A percentile compares a stretch with the other conserved stretches of the same genome.
These are phyloP conservation scores for Cubamyces lactineus DNA, from an alignment of 768 basidiomycete species.

Conservation along the genomic window DNA sequence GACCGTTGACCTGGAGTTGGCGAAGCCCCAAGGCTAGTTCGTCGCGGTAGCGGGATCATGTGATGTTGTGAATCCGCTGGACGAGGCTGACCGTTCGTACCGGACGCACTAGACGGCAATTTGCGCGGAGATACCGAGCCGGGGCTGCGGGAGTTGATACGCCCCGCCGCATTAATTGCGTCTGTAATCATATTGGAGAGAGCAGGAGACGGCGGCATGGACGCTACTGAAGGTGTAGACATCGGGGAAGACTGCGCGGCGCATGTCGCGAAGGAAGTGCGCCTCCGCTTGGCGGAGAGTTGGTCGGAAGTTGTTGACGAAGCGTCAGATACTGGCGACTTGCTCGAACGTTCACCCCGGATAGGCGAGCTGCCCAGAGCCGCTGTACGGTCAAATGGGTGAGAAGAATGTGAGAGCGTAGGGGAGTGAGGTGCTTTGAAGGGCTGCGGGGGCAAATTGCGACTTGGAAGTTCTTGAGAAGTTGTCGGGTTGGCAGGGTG, in stretches of 20 bases:
- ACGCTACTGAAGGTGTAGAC: constrained; percentile 9
- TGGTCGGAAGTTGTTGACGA: background rate
- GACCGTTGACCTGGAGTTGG: background rate
- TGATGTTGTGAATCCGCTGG: too few relatives aligned
- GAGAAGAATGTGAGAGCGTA: too few relatives aligned
- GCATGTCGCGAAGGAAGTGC: constrained; percentile 18
- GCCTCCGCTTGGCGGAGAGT: constrained; percentile 8
- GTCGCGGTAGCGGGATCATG: constrained; percentile 1
- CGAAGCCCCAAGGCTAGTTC: constrained; percentile 3
- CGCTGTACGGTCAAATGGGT: background rate
- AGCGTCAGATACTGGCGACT: background rate
- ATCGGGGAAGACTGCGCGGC: constrained; percentile 23
- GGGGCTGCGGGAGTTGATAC: constrained; percentile 1
- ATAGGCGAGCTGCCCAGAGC: background rate
- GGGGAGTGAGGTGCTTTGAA: too few relatives aligned
- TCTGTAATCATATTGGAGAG: constrained; percentile 23
- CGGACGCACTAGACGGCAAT: background rate
- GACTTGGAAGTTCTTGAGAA: too few relatives aligned
- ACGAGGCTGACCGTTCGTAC: background rate
- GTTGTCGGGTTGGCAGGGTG: too few relatives aligned
- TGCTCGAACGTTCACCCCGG: background rate
- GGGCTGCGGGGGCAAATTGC: too few relatives aligned
- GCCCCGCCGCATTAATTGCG: constrained; percentile 20
- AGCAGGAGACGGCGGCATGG: constrained; percentile 22
- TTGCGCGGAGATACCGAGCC: background rate